Conservation (phyloP, 208 protist species). For the Acanthamoeba comandoni region DNA sequence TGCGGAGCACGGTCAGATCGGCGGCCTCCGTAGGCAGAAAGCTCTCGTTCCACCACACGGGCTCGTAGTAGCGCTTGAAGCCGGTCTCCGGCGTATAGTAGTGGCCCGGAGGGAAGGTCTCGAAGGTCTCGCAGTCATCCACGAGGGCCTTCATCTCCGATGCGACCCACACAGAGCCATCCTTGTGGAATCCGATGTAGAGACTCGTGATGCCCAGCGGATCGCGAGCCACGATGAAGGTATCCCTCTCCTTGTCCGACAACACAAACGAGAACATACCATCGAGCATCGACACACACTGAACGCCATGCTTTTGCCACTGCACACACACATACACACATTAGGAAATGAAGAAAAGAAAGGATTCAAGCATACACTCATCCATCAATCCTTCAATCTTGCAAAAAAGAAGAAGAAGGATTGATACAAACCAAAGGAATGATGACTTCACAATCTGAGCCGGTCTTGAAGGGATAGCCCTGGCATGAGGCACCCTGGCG, state of each 20-base stretch:
- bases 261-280: conserved; percentile 90
- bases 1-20: conserved; percentile 66
- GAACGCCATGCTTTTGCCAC: conserved; percentile 85
- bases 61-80: conserved; percentile 78
- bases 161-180: conserved; percentile 90
- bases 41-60: conserved; percentile 66
- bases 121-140: conserved; percentile 88
- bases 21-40: conserved; percentile 35
- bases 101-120: conserved; percentile 90
- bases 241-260: conserved; percentile 81
- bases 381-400: too few relatives aligned
- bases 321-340: conserved; percentile 55
- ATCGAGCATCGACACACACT: conserved; percentile 83
- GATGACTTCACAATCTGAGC: conserved; percentile 92
- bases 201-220: conserved; percentile 89
- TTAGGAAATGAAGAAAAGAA: neutral
- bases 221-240: conserved; percentile 89
- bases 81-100: conserved; percentile 81
- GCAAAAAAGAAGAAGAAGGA: conserved; percentile 8
- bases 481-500: conserved; percentile 70
- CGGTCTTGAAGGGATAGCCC: conserved; percentile 87
- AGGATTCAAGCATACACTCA: neutral
- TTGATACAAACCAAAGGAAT: conserved; percentile 79
- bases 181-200: conserved; percentile 84
- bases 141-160: conserved; percentile 90